Base-by-base conservation (phyloP, 2,329 filamentous ascomycete species). In the Exutisphaerella laricina region DNA sequence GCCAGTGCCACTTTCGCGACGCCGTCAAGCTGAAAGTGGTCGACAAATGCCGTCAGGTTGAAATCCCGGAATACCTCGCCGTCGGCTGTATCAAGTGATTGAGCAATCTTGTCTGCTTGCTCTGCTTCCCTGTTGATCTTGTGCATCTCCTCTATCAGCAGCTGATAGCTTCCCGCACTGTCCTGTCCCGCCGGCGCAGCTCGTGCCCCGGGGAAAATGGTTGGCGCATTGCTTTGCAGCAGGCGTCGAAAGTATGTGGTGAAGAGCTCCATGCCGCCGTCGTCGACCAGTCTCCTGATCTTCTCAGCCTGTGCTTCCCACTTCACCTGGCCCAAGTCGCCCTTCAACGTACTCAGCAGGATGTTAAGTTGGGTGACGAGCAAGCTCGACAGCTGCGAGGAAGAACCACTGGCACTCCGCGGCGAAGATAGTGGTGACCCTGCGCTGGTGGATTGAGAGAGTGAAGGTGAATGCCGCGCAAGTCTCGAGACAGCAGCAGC, bases 211-310 rank as follows among this genome's bases (percentile, higher is more conserved):
- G 88, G 83, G 64, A 97, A 97, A 64, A 98, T 92, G 61, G 92
- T 84, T 51, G 83, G 73, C 59, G 89, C 88, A 80, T 96, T 96
- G 70, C 84, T 83, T 68, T 84, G 85, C 62, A 98, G 80, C 64
- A 97, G 76, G 68, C 90, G 87, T 67, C 88, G 83, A 69, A 98
- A 94, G 68, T 92, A 96, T 73, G 89, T 94, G 48, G 87, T 82
- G 66, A 89, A 96, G 64, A 96, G 88, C 76, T 98, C 94, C 90
- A 98, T 98, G 64, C 89, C 89, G 88, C 94, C 84, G 61, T 90
- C 89, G 79, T 95, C 84, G 71, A 97, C 84, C 66, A 97, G 82
- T 86, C 94, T 94, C 67, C 82, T 82, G 60, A 98, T 84, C 72
- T 94, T 89, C 60, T 94, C 87, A 62, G 82, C 83, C 70, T 95